Evolutionary conservation across 257 asterid genomes (phyloP), one percentile per base, ranked within the genome.

Genomic region (Rehmannia glutinosa): DNA sequence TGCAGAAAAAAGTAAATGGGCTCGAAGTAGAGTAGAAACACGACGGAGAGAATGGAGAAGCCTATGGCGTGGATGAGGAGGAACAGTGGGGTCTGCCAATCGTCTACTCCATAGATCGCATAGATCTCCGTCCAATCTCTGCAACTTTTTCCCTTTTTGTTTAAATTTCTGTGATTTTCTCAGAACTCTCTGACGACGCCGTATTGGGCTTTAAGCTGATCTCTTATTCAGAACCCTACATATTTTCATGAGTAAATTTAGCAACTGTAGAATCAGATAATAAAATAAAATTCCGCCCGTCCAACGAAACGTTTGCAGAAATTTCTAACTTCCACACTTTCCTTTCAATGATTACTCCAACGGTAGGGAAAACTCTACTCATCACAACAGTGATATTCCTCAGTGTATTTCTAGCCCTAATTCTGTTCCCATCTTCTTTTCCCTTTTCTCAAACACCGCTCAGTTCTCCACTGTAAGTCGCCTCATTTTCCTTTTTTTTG

Each of bases 61-160:
- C 52, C 57, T 3, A 87, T 27, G 38, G 95, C 98, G 78, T 92
- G 75, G 64, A 87, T 56, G 5, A 92, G 78, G 32, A 92, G 89
- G 75, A 92, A 92, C 0, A 83, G 6, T 6, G 97, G 96, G 1
- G 97, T 92, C 10, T 90, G 97, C 95, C 95, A 90, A 30, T 92
- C 98, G 17, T 83, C 95, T 0, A 92, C 70, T 23, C 98, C 98
- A 75, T 92, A 92, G 83, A 92, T 92, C 76, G 93, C 87, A 47
- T 90, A 89, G 98, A 92, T 92, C 93, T 92, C 96, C 45, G 88
- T 63, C 98, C 98, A 92, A 41, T 92, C 98, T 77, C 98, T 69
- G 1, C 82, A 84, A 1, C 87, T 35, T 75, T 86, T 88, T 2
- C 96, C 95, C 96, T 85, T 91, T 72, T n/a, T n/a, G n/a, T n/a